Conservation (phyloP, 805 yeast genomes). For the Spathaspora passalidarum region DNA sequence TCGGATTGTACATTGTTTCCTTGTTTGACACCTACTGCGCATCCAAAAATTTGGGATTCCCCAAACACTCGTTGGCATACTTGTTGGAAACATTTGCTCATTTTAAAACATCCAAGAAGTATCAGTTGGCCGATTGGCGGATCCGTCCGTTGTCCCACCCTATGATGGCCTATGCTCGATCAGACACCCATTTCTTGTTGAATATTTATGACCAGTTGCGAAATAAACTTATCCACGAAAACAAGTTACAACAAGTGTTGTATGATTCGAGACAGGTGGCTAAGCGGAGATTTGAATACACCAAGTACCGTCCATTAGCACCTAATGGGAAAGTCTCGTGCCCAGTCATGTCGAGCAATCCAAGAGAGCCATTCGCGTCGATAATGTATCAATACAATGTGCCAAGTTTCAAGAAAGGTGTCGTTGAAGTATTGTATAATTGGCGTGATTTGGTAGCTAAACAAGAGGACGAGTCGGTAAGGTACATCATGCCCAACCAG, state of each 20-base stretch:
- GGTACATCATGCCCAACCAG: constrained; percentile 83
- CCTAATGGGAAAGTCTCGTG: constrained; percentile 37
- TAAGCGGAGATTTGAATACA: constrained; percentile 74
- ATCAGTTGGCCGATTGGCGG: constrained; percentile 97
- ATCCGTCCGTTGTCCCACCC: constrained; percentile 74
- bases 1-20: constrained; percentile 86
- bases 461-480: constrained; percentile 74
- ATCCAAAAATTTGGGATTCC: constrained; percentile 71
- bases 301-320: constrained; percentile 53
- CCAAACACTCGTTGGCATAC: constrained; percentile 80
- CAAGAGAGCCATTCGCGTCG: constrained; percentile 63
- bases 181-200: constrained; percentile 90
- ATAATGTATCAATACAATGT: constrained; percentile 66
- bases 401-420: constrained; percentile 47
- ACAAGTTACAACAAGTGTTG: constrained; percentile 57
- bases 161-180: constrained; percentile 83
- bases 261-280: constrained; percentile 79
- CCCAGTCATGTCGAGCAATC: constrained; percentile 45
- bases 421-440: constrained; percentile 59
- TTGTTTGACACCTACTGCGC: constrained; percentile 94
- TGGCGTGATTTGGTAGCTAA: constrained; percentile 88
- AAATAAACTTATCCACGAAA: constrained; percentile 49
- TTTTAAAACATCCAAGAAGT: constrained; percentile 88
- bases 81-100: constrained; percentile 75
- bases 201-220: constrained; percentile 75